phyloP scores from a whole-genome alignment of 495 filamentous ascomycete genomes.

The Astrothelium macrocarpum region DNA sequence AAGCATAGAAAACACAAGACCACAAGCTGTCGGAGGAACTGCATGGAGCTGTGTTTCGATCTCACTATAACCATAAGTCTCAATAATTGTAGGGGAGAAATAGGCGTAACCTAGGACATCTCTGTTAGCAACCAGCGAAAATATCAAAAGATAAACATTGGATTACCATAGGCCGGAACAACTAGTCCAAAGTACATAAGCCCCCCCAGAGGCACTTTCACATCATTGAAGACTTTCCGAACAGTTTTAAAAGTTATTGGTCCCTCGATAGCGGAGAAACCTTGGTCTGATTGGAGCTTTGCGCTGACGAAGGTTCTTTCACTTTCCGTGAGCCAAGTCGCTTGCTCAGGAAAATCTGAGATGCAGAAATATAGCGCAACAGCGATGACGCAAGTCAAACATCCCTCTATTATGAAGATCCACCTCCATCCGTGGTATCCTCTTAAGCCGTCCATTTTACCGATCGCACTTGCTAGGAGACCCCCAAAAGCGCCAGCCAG shows the following conservation, averaged over 20 bases:
- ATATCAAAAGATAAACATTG: no score
- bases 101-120: no score
- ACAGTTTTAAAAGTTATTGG: no score
- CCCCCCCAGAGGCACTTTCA: not conserved
- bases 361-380: slow-evolving; percentile 28
- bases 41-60: slow-evolving; percentile 1
- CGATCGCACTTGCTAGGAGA: slow-evolving; percentile 17
- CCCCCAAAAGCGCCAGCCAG: slow-evolving; percentile 19
- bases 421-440: slow-evolving; percentile 24
- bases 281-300: slow-evolving; percentile 4
- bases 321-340: slow-evolving; percentile 17
- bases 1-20: slow-evolving; percentile 11
- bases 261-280: not conserved
- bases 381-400: slow-evolving; percentile 20
- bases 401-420: slow-evolving; percentile 24
- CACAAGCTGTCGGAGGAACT: not conserved
- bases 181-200: not conserved
- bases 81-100: slow-evolving; percentile 2
- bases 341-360: slow-evolving; percentile 29
- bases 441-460: slow-evolving; percentile 16
- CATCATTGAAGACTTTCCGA: no score
- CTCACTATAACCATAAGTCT: not conserved
- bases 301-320: slow-evolving; percentile 18
- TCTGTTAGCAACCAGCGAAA: no score
- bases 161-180: not conserved